Conservation (phyloP, 257 asterid genomes). For the Anisodus acutangulus region DNA sequence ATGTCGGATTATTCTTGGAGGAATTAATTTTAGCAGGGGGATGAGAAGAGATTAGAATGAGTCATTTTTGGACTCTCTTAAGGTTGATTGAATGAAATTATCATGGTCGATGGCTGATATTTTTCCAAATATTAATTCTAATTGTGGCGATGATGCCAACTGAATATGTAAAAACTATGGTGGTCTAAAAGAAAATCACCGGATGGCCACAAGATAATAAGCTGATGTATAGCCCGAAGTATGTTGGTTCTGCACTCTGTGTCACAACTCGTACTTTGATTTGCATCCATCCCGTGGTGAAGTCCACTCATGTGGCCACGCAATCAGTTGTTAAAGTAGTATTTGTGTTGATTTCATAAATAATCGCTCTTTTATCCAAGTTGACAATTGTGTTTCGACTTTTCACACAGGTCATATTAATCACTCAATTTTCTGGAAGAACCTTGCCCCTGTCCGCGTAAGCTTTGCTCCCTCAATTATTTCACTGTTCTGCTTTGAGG, state of each 20-base stretch:
- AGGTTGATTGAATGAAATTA: slow-evolving; percentile 2
- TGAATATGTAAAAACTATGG: background rate
- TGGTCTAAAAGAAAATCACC: background rate
- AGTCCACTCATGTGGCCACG: background rate
- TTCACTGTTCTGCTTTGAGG: background rate
- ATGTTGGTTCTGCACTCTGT: background rate
- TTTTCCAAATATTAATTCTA: background rate
- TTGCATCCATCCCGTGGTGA: background rate
- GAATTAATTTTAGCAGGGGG: background rate
- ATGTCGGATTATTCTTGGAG: background rate
- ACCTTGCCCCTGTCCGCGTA: slow-evolving; percentile 78
- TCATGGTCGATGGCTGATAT: background rate
- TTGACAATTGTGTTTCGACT: background rate
- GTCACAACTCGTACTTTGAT: background rate
- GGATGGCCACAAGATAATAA: background rate
- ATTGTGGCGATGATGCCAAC: background rate
- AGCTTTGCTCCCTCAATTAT: slow-evolving; percentile 35
- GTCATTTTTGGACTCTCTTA: background rate
- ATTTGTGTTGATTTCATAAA: background rate
- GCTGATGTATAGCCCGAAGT: background rate
- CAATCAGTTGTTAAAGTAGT: background rate
- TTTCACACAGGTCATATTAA: slow-evolving; percentile 71
- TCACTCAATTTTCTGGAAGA: slow-evolving; percentile 95
- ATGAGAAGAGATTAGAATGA: background rate
- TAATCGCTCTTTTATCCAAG: background rate